phyloP scores from a whole-genome alignment of 768 basidiomycete species.

The Suillus cothurnatus region DNA sequence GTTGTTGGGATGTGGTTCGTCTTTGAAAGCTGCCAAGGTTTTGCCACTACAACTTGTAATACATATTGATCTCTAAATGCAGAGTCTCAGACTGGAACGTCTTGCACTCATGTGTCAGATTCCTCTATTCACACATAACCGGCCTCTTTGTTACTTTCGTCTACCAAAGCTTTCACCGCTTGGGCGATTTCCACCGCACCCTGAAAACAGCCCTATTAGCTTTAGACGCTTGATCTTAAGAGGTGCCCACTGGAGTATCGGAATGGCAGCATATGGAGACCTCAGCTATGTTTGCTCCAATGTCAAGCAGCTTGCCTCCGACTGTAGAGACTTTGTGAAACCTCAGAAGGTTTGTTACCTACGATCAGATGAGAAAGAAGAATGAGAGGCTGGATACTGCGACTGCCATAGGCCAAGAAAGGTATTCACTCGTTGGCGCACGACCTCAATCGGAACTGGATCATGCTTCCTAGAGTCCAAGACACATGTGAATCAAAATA shows the following conservation, averaged over 20 bases:
- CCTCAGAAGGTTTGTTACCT: conserved; percentile 49
- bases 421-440: conserved; percentile 45
- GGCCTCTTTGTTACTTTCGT: conserved; percentile 47
- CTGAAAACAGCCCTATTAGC: conserved; percentile 28
- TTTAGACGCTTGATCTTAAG: background rate
- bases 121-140: conserved; percentile 27
- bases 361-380: background rate
- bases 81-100: background rate
- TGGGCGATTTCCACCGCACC: conserved; percentile 55
- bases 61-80: background rate
- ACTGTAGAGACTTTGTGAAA: conserved; percentile 51
- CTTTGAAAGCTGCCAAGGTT: background rate
- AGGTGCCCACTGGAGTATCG: conserved; percentile 55
- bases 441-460: conserved; percentile 43
- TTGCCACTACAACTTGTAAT: background rate
- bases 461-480: conserved; percentile 48
- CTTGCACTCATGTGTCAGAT: background rate
- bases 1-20: background rate
- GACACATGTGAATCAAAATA: conserved; percentile 1
- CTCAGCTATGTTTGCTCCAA: conserved; percentile 46
- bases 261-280: conserved; percentile 70
- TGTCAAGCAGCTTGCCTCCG: conserved; percentile 41
- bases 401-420: background rate
- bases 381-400: background rate
- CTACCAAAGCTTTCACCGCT: conserved; percentile 56